Conservation (phyloP, 2,329 filamentous ascomycete species). For the Aureobasidium sp. region DNA sequence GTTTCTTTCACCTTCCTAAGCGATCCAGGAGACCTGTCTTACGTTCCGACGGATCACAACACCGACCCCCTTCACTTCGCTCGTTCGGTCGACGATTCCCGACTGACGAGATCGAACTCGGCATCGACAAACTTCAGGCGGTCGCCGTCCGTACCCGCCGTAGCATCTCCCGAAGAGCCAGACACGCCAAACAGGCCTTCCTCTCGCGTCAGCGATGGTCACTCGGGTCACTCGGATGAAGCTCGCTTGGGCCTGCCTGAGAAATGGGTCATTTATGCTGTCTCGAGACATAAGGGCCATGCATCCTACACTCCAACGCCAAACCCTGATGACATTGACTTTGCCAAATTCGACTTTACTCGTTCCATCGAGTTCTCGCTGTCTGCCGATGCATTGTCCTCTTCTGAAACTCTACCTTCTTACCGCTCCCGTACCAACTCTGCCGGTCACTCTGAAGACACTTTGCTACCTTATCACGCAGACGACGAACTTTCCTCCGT, state of each 20-base stretch:
- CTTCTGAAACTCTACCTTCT: background rate
- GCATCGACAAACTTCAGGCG: constrained; percentile 6
- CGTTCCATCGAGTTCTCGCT: background rate
- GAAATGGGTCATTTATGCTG: background rate
- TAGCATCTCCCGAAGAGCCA: background rate
- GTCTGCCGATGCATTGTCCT: background rate
- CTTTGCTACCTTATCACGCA: background rate
- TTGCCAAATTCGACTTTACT: constrained; percentile 3
- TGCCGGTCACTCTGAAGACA: background rate
- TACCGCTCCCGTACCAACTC: background rate
- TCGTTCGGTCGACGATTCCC: background rate
- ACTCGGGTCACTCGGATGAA: background rate
- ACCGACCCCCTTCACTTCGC: background rate
- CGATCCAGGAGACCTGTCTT: background rate
- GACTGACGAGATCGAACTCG: background rate
- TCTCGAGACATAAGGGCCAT: background rate
- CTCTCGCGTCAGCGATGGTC: background rate
- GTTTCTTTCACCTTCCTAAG: constrained; percentile 10
- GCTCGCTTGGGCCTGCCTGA: background rate
- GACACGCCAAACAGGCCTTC: background rate
- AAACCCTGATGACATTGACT: background rate
- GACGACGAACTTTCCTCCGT: background rate
- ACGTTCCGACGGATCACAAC: background rate
- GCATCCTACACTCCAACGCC: background rate
- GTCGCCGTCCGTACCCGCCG: background rate